Evolutionary conservation across 2,329 filamentous ascomycete genomes (phyloP).

Genomic region (Ophiostoma pallidulum): DNA sequence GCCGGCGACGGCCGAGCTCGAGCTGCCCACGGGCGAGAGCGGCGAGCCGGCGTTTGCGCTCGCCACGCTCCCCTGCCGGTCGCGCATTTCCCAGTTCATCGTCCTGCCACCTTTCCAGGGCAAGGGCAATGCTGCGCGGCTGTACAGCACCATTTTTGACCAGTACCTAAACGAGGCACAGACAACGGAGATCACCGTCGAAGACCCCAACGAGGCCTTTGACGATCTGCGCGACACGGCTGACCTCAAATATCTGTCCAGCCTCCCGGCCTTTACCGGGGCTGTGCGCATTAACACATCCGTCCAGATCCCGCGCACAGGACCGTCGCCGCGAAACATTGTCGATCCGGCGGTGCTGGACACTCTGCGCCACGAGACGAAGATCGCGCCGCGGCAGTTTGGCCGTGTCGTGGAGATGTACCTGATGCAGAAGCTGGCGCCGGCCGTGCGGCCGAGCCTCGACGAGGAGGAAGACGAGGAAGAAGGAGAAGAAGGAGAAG

Average conservation of each 20-base stretch:
- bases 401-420: slow-evolving; percentile 67
- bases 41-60: slow-evolving; percentile 29
- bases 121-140: slow-evolving; percentile 64
- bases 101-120: slow-evolving; percentile 81
- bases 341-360: slow-evolving; percentile 49
- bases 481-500: background rate
- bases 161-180: slow-evolving; percentile 57
- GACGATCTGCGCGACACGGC: slow-evolving; percentile 69
- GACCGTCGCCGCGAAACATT: slow-evolving; percentile 40
- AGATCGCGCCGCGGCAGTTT: slow-evolving; percentile 72
- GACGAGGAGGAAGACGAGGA: slow-evolving; percentile 27
- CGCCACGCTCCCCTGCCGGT: slow-evolving; percentile 60
- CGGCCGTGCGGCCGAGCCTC: slow-evolving; percentile 44
- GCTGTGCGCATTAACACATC: slow-evolving; percentile 45
- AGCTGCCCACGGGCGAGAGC: slow-evolving; percentile 22
- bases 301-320: slow-evolving; percentile 39
- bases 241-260: slow-evolving; percentile 57
- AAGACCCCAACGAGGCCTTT: slow-evolving; percentile 85
- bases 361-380: slow-evolving; percentile 48
- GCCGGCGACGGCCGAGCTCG: slow-evolving; percentile 25
- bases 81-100: slow-evolving; percentile 87
- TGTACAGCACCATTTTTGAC: slow-evolving; percentile 74
- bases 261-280: slow-evolving; percentile 44
- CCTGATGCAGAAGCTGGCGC: slow-evolving; percentile 51
- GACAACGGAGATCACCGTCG: slow-evolving; percentile 78